These are phyloP conservation scores for Starmerella sirachaensis DNA, from an alignment of 805 yeast species.

Conservation along the genomic window DNA sequence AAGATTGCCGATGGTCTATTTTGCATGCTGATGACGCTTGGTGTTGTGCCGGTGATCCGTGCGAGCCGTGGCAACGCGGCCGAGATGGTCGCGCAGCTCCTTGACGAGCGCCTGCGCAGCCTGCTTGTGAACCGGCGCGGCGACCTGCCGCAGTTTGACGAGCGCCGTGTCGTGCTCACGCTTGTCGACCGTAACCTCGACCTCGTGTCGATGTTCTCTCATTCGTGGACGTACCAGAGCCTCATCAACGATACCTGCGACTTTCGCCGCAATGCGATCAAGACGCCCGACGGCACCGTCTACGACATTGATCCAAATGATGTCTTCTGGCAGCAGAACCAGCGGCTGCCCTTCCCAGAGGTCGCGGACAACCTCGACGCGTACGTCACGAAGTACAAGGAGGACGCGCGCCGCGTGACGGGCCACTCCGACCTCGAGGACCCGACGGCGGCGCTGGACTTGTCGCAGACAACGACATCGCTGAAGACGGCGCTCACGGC, in stretches of 20 bases:
- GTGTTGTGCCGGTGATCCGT: constrained; percentile 77
- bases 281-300: constrained; percentile 36
- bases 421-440: constrained; percentile 65
- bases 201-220: constrained; percentile 85
- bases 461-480: constrained; percentile 82
- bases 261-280: constrained; percentile 70
- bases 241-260: constrained; percentile 87
- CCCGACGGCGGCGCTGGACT: constrained; percentile 34
- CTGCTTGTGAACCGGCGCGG: constrained; percentile 65
- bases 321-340: constrained; percentile 78
- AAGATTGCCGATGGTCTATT: constrained; percentile 68
- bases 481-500: constrained; percentile 68
- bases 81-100: constrained; percentile 76
- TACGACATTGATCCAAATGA: constrained; percentile 89
- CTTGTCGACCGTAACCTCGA: constrained; percentile 82
- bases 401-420: constrained; percentile 79
- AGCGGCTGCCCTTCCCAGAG: constrained; percentile 89
- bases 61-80: constrained; percentile 92
- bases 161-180: constrained; percentile 55
- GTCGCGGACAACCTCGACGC: constrained; percentile 95
- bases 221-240: constrained; percentile 96
- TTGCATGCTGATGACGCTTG: constrained; percentile 64
- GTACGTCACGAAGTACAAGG: constrained; percentile 68
- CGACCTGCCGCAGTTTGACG: constrained; percentile 17
- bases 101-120: constrained; percentile 76